Evolutionary conservation across 192 early-diverging fungal species (phyloP).

Genomic region (Mortierella alpina): DNA sequence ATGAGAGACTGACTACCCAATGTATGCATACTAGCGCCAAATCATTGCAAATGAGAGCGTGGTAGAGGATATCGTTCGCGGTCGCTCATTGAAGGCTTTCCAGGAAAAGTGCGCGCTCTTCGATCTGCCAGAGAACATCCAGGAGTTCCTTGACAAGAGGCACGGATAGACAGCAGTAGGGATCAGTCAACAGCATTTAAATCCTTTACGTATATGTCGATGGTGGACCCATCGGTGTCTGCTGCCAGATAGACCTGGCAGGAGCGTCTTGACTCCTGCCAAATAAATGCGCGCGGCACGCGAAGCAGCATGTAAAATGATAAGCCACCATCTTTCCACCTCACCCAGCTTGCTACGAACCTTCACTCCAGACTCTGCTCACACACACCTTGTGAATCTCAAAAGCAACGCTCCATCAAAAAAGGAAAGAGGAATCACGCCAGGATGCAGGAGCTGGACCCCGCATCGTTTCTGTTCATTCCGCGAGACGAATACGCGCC

Average conservation of each 20-base stretch:
- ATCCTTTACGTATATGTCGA: not conserved
- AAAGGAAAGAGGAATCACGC: no score
- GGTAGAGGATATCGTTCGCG: slow-evolving; percentile 79
- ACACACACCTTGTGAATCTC: no score
- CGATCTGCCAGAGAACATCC: slow-evolving; percentile 62
- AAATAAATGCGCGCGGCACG: not conserved
- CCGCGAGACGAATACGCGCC: slow-evolving; percentile 18
- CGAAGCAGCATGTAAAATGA: no score
- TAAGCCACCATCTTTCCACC: no score
- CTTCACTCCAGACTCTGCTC: no score
- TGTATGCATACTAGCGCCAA: slow-evolving; percentile 60
- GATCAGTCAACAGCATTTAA: no score
- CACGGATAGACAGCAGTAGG: slow-evolving; percentile 27
- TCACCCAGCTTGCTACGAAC: no score
- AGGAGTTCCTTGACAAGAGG: slow-evolving; percentile 57
- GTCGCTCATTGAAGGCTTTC: slow-evolving; percentile 75
- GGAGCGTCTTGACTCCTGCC: no score
- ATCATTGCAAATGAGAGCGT: slow-evolving; percentile 73
- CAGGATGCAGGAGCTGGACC: slow-evolving; percentile 39
- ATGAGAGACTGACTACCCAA: no score
- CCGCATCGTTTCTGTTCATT: slow-evolving; percentile 32
- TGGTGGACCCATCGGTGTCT: no score
- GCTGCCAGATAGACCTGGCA: no score
- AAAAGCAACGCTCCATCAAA: no score
- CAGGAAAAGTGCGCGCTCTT: slow-evolving; percentile 74